Base-by-base conservation (phyloP, 2,329 filamentous ascomycete genomes). In the Aspergillus oerlinghausenensis region DNA sequence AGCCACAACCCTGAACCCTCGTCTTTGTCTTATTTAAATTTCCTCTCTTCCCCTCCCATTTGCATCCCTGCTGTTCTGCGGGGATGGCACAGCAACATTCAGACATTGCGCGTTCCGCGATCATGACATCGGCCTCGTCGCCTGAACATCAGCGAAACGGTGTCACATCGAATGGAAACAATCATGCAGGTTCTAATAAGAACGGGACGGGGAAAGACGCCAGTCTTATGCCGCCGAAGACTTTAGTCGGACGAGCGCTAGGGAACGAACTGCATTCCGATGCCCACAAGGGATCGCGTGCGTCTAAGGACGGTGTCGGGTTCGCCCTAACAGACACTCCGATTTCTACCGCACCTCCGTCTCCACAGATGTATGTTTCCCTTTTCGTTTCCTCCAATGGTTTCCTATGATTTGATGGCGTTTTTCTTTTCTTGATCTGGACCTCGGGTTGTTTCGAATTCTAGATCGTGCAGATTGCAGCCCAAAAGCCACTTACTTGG, bases 261-360 rank as follows among this genome's bases (percentile, higher is more conserved):
- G 73, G 72, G 48, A 75, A 69, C 66, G 73, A 73, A 55, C 55
- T 72, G 65, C 70, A 72, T 71, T 67, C 70, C 65, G 72, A 74
- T 69, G 63, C 59, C 69, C 69, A 72, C 65, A 70, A 65, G 62
- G 62, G 65, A 55, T 69, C 67, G 49, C 70, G 66, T 61, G 61
- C 62, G 61, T 67, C 71, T 65, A 74, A 73, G 67, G 71, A 77
- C 67, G 79, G 79, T 65, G 76, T 82, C 65, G 81, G 82, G 58
- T 70, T 68, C 52, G 81, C 83, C 38, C 68, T 86, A 70, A 84
- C 80, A 63, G 85, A 88, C 72, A 88, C 85, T 59, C 85, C 85
- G 58, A 70, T 78, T 67, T 81, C 84, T 56, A 87, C 85, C 61
- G 82, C 82, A 53, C 84, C 85, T 29, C 80, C 77, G 65, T 87